These are phyloP conservation scores for Lentinula novae-zelandiae DNA, from an alignment of 1,284 basidiomycete species.

Conservation along the genomic window DNA sequence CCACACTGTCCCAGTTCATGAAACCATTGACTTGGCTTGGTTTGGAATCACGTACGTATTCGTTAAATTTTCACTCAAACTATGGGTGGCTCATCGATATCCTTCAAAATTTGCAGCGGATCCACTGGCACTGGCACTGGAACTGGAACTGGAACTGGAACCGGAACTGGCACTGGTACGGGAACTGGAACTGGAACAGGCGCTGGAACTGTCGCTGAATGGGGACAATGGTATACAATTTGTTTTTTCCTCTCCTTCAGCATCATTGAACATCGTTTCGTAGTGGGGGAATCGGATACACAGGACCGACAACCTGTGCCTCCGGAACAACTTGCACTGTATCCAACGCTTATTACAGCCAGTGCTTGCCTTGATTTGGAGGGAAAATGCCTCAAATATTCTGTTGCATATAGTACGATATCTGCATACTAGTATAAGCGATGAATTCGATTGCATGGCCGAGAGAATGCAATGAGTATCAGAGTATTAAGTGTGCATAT, in stretches of 20 bases:
- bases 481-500: background rate
- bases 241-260: background rate
- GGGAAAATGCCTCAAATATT: background rate
- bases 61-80: background rate
- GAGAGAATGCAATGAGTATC: background rate
- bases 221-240: background rate
- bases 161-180: background rate
- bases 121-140: background rate
- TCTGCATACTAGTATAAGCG: no score
- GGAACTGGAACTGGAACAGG: background rate
- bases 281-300: background rate
- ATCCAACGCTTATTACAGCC: background rate
- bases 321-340: background rate
- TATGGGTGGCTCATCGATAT: background rate
- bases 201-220: background rate
- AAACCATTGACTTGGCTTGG: constrained; percentile 15
- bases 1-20: constrained; percentile 16
- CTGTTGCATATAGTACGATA: no score
- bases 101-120: background rate
- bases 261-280: background rate
- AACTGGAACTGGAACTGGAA: background rate
- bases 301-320: background rate
- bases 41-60: constrained; percentile 11
- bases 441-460: background rate
- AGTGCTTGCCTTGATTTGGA: background rate